Percentiles rank a stretch among this genome's conserved stretches.
Conservation (phyloP, 441 rosid species). For the Melastoma candidum region DNA sequence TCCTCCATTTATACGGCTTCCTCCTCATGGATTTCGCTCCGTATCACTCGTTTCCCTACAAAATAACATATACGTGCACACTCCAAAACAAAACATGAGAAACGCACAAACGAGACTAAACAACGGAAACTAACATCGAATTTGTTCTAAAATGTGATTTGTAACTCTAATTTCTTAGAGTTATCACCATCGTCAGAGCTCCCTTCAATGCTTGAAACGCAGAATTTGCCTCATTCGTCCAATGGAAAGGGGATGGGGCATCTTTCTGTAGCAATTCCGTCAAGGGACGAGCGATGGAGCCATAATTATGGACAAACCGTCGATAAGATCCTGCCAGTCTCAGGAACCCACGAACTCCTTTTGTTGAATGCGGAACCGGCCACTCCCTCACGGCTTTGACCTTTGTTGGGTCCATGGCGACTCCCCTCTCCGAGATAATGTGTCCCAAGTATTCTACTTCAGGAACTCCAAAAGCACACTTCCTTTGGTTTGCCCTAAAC, state of each 20-base stretch:
- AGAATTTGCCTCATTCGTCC: neutral
- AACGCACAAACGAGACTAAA: too few relatives aligned
- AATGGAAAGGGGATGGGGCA: neutral
- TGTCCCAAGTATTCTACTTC: neutral
- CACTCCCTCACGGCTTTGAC: neutral
- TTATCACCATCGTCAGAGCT: neutral
- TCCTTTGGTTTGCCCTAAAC: neutral
- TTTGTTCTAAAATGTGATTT: too few relatives aligned
- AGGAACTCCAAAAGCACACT: neutral
- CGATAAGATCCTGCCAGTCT: neutral
- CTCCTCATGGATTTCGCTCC: too few relatives aligned
- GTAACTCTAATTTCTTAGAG: too few relatives aligned
- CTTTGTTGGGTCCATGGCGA: neutral
- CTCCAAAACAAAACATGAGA: too few relatives aligned
- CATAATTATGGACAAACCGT: neutral
- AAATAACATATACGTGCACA: too few relatives aligned
- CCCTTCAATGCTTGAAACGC: neutral
- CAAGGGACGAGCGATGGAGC: neutral
- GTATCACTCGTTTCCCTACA: too few relatives aligned
- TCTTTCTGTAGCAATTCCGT: slow-evolving; percentile 5
- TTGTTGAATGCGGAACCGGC: neutral
- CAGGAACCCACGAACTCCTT: slow-evolving; percentile 1
- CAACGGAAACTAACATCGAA: too few relatives aligned
- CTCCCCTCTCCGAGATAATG: neutral
- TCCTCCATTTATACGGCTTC: too few relatives aligned